phyloP scores from a whole-genome alignment of 108 stramenopile genomes.

The Phaeodactylum tricornutum region DNA sequence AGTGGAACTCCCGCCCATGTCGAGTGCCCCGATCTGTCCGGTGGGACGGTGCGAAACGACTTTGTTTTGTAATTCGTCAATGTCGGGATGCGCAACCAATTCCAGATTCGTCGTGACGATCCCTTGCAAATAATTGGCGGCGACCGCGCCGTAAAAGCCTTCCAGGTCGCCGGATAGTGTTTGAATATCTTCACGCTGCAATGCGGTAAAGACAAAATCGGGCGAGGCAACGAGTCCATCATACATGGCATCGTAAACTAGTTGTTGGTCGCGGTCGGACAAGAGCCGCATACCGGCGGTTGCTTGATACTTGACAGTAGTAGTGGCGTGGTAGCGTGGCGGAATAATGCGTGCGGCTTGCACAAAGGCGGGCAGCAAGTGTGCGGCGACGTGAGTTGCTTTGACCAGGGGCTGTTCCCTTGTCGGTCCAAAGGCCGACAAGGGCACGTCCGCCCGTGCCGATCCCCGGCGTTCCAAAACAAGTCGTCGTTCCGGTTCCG shows the following conservation, averaged over 20 bases:
- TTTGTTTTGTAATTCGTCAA: conserved; percentile 17
- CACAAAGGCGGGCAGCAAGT: conserved; percentile 72
- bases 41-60: conserved; percentile 10
- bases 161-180: conserved; percentile 76
- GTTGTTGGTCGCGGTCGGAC: conserved; percentile 37
- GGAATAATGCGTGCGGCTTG: conserved; percentile 73
- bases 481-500: no score
- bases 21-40: conserved; percentile 59
- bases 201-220: conserved; percentile 39
- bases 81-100: no score
- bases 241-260: conserved; percentile 69
- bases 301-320: conserved; percentile 64
- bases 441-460: conserved; percentile 53
- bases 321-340: conserved; percentile 38
- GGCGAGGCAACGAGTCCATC: conserved; percentile 43
- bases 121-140: conserved; percentile 78
- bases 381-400: conserved; percentile 43
- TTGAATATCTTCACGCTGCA: conserved; percentile 50
- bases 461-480: conserved; percentile 54
- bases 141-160: conserved; percentile 77
- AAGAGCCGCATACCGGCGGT: conserved; percentile 84
- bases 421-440: conserved; percentile 63
- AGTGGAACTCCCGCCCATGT: conserved; percentile 82
- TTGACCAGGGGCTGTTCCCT: no score
- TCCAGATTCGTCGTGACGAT: conserved; percentile 57